Conservation (phyloP, 2,329 filamentous ascomycete genomes). For the Neofusicoccum parvum region DNA sequence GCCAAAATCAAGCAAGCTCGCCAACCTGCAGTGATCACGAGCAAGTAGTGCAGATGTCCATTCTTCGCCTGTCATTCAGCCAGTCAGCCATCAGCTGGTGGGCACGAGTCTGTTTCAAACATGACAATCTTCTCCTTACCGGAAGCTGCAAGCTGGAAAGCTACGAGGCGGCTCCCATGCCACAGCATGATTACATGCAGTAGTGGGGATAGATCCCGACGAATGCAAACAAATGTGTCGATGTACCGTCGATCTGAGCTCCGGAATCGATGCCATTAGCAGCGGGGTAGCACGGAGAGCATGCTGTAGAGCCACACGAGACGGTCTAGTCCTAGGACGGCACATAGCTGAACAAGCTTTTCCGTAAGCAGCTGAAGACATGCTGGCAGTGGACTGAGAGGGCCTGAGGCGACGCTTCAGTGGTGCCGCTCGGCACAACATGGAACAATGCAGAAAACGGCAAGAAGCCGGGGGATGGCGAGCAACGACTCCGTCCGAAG, state of each 20-base stretch:
- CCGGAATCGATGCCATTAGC: neutral
- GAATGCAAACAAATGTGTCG: neutral
- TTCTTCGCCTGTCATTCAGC: neutral
- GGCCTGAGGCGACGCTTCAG: neutral
- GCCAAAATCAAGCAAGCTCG: neutral
- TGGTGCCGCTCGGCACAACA: neutral
- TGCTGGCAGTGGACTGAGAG: neutral
- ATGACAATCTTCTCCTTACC: neutral
- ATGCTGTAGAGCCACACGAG: slow-evolving; percentile 6
- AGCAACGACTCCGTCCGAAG: neutral
- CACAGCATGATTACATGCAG: slow-evolving; percentile 13
- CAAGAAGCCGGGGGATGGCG: neutral
- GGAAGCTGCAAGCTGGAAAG: neutral
- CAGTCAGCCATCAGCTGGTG: neutral
- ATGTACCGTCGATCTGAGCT: neutral
- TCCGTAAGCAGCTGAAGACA: neutral
- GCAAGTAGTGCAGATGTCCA: neutral
- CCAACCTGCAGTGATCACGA: neutral
- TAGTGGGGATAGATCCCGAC: neutral
- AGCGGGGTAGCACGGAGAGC: neutral
- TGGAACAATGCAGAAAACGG: neutral
- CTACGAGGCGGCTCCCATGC: neutral
- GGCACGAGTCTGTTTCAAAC: neutral
- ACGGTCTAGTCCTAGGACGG: neutral
- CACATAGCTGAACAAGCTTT: neutral